A percentile compares a stretch with the other conserved stretches of the same genome.
phyloP scores from a whole-genome alignment of 225 moss, liverwort and hornwort species.

The Straminergon stramineum region DNA sequence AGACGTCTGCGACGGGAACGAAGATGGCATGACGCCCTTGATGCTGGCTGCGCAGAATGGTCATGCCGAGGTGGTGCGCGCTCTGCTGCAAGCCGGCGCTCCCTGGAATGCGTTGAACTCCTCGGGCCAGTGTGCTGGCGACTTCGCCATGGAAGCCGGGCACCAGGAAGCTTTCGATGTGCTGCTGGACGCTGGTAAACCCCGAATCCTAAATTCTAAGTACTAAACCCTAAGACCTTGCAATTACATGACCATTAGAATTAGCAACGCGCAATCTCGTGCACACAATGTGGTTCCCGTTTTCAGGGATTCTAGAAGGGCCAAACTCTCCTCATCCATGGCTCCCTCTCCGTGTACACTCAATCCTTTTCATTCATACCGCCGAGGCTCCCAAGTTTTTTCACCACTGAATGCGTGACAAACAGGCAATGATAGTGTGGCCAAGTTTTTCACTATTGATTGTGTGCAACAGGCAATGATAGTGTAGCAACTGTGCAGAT shows the following conservation, averaged over 20 bases:
- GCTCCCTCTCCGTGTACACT: background rate
- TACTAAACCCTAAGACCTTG: background rate
- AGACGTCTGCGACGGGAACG: slow-evolving; percentile 53
- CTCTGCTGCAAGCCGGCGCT: slow-evolving; percentile 69
- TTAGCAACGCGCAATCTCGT: background rate
- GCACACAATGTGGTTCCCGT: background rate
- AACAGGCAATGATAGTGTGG: background rate
- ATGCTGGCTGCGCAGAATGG: slow-evolving; percentile 80
- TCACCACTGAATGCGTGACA: background rate
- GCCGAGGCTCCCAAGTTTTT: background rate
- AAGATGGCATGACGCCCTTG: slow-evolving; percentile 58
- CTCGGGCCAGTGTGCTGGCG: slow-evolving; percentile 68
- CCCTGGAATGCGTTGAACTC: slow-evolving; percentile 86
- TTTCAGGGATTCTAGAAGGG: background rate
- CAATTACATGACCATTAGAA: background rate
- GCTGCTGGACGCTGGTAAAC: slow-evolving; percentile 70
- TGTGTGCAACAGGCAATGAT: background rate
- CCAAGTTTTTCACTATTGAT: background rate
- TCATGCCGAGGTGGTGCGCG: slow-evolving; percentile 40
- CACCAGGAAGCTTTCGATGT: slow-evolving; percentile 77
- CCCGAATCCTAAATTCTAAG: background rate
- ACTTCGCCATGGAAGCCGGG: slow-evolving; percentile 79
- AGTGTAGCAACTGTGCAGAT: background rate
- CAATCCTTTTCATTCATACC: background rate
- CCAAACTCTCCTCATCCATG: background rate